Evolutionary conservation across 2,329 filamentous ascomycete genomes (phyloP), one percentile per base, ranked within the genome.

Genomic region (Scortechinia acanthostroma): DNA sequence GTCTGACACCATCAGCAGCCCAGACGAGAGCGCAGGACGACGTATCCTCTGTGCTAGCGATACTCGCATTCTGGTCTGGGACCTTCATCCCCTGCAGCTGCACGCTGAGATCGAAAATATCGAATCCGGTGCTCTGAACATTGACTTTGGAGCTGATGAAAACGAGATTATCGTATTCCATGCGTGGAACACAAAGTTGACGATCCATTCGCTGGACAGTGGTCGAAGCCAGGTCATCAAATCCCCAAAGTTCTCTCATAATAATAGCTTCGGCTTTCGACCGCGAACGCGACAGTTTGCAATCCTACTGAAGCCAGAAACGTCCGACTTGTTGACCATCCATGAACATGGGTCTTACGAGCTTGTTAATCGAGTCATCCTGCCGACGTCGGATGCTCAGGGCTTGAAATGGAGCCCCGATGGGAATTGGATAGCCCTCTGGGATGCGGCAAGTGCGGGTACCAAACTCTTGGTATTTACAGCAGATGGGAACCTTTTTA

Each of bases 381-480:
- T 76, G 4, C 51, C 72, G 2, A 80, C 76, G 2, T 55, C 66
- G 15, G 77, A 83, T 60, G 77, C 74, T 1, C 73, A 75, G 48
- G 73, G 72, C 0, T 45, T 83, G 25, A 73, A 71, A 54, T 83
- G 77, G 77, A 80, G 74, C 50, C 68, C 70, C 0, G 74, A 80
- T 57, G 76, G 77, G 3, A 64, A 66, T 48, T 83, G 78, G 78
- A 60, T 82, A 47, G 73, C 69, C 1, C 55, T 80, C 3, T 73
- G 76, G 65, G 78, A 81, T 52, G 60, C 71, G 22, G 64, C 74
- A 2, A 73, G 69, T 46, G 59, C 62, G 4, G 70, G 71, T 4
- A 71, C 70, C 23, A 70, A 66, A 45, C 55, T 80, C 10, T 58
- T 71, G 45, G 66, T 82, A 33, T 78, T 74, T 51, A 81, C 78